These are phyloP conservation scores for Ophiostoma perfectum DNA, from an alignment of 2,329 filamentous ascomycete genomes.

Conservation along the genomic window DNA sequence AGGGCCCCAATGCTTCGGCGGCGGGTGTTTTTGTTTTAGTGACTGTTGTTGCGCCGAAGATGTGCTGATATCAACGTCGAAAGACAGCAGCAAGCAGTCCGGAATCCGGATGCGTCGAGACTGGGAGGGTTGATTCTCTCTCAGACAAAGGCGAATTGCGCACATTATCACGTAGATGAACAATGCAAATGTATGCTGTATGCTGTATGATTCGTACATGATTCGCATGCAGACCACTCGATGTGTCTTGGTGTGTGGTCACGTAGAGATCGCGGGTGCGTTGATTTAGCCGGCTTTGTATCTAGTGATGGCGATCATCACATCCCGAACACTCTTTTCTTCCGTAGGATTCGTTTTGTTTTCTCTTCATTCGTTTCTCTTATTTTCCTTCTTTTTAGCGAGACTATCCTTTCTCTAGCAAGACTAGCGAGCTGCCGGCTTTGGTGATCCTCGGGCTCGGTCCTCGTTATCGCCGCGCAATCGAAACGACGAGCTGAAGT, in stretches of 20 bases:
- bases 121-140: background rate
- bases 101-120: constrained; percentile 35
- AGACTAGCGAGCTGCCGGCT: background rate
- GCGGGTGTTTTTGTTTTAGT: constrained; percentile 40
- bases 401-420: background rate
- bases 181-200: background rate
- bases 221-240: background rate
- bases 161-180: constrained; percentile 27
- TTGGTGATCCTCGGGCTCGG: background rate
- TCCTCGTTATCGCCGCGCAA: too few relatives aligned
- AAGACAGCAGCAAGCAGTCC: constrained; percentile 34
- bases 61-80: constrained; percentile 74
- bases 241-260: too few relatives aligned
- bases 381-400: too few relatives aligned
- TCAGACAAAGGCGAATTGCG: constrained; percentile 31
- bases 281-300: background rate
- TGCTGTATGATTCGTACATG: too few relatives aligned
- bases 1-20: constrained; percentile 4
- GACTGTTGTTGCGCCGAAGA: constrained; percentile 98
- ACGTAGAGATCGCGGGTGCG: background rate
- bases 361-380: too few relatives aligned
- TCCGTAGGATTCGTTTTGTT: too few relatives aligned
- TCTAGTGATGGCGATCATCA: too few relatives aligned
- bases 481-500: too few relatives aligned
- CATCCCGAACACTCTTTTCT: too few relatives aligned